Evolutionary conservation across 2,329 filamentous ascomycete species (phyloP).

Genomic region (Zymoseptoria crescenta): DNA sequence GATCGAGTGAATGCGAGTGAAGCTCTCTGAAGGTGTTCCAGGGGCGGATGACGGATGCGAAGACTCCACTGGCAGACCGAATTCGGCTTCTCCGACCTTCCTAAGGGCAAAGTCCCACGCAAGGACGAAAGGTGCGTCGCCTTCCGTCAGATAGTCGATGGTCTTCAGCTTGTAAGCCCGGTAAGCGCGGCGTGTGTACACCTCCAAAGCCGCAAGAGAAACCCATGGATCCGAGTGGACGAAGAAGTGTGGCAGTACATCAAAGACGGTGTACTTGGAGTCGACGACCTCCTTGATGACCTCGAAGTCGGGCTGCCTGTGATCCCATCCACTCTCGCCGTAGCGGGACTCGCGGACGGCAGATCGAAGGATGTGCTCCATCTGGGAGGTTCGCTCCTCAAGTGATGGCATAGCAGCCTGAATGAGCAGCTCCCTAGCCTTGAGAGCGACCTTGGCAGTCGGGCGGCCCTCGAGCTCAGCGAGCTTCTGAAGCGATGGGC

Average conservation of each 20-base stretch:
- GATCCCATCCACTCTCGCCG: slow-evolving; percentile 93
- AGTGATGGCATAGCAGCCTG: slow-evolving; percentile 93
- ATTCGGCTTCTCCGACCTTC: slow-evolving; percentile 87
- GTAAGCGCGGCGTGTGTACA: slow-evolving; percentile 93
- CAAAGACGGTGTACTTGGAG: slow-evolving; percentile 97
- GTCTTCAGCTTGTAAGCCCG: slow-evolving; percentile 87
- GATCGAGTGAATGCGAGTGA: slow-evolving; percentile 86
- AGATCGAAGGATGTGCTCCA: slow-evolving; percentile 96
- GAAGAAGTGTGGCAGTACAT: slow-evolving; percentile 92
- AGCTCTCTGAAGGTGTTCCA: slow-evolving; percentile 55
- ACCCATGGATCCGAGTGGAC: slow-evolving; percentile 92
- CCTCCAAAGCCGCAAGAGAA: slow-evolving; percentile 83
- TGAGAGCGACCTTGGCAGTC: slow-evolving; percentile 92
- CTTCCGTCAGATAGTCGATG: slow-evolving; percentile 76
- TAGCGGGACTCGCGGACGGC: slow-evolving; percentile 96
- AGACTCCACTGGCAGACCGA: slow-evolving; percentile 71
- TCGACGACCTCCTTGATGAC: slow-evolving; percentile 97
- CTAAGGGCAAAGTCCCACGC: slow-evolving; percentile 95
- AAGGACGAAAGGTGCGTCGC: slow-evolving; percentile 68
- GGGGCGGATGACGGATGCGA: slow-evolving; percentile 63
- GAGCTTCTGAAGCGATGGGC: slow-evolving; percentile 71
- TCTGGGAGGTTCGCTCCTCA: slow-evolving; percentile 88
- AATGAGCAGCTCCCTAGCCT: slow-evolving; percentile 94
- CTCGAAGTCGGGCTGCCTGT: slow-evolving; percentile 82
- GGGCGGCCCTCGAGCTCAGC: slow-evolving; percentile 81